Conservation (phyloP, 129 eudicot species). For the Saposhnikovia divaricata region DNA sequence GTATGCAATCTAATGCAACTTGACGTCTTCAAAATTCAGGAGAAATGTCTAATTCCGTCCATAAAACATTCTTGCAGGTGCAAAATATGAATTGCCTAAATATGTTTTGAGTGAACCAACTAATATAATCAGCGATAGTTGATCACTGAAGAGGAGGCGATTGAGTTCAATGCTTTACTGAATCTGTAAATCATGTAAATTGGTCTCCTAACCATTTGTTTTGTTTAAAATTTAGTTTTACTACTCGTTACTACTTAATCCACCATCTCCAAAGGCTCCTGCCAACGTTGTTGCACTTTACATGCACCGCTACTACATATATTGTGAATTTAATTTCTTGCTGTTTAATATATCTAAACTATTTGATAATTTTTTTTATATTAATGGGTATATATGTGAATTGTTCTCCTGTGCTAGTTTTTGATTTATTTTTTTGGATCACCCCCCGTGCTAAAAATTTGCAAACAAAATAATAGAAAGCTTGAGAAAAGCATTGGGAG, state of each 20-base stretch:
- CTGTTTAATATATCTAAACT: neutral
- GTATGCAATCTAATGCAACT: conserved; percentile 19
- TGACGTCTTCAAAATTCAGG: neutral
- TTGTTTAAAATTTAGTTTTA: conserved; percentile 3
- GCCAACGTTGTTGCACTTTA: conserved; percentile 3
- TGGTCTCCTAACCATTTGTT: conserved; percentile 17
- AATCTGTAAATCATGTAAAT: conserved; percentile 59
- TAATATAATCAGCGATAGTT: conserved; percentile 55
- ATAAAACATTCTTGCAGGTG: conserved; percentile 46
- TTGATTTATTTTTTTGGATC: too few species aligned
- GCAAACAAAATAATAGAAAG: neutral
- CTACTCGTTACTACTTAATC: neutral
- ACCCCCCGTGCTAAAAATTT: too few species aligned
- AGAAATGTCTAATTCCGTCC: neutral
- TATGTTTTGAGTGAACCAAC: conserved; percentile 87
- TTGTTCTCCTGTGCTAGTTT: neutral
- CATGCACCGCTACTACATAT: neutral
- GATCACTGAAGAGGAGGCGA: conserved; percentile 15
- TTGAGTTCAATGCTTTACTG: conserved; percentile 14
- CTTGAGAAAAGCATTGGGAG: neutral
- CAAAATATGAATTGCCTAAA: conserved; percentile 84
- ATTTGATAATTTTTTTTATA: neutral
- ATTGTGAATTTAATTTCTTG: neutral
- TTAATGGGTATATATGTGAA: neutral
- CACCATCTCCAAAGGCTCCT: neutral